Percentiles rank a stretch among this genome's conserved stretches.
These are phyloP conservation scores for Chaetothyriales sp. DNA, from an alignment of 2,329 filamentous ascomycete genomes.

Conservation along the genomic window DNA sequence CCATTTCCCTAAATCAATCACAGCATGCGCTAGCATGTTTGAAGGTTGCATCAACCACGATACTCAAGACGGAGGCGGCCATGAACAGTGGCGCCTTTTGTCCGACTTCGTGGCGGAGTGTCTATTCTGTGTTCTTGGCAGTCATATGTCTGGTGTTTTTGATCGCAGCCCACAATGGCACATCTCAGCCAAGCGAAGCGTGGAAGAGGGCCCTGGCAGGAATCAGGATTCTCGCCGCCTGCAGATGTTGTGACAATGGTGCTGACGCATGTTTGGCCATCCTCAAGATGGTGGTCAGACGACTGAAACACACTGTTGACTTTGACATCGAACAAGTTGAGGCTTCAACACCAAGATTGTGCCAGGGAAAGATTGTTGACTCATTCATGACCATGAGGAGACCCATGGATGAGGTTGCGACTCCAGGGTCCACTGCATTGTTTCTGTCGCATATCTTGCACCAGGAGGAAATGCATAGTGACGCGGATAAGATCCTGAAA, in stretches of 20 bases:
- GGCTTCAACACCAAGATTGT: constrained; percentile 5
- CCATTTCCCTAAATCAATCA: constrained; percentile 46
- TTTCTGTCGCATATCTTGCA: not conserved
- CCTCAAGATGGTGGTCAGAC: constrained; percentile 12
- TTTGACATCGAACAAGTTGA: constrained; percentile 14
- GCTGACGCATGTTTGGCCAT: constrained; percentile 8
- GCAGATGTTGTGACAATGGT: constrained; percentile 9
- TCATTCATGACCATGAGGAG: not conserved
- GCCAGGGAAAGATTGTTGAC: constrained; percentile 1
- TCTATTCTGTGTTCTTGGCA: constrained; percentile 14
- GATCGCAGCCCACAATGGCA: constrained; percentile 13
- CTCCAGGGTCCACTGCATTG: not conserved
- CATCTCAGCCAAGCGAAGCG: constrained; percentile 13
- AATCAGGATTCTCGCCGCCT: constrained; percentile 9
- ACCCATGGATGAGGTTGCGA: not conserved
- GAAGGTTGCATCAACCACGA: constrained; percentile 12
- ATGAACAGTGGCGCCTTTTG: constrained; percentile 7
- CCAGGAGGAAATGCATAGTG: not conserved
- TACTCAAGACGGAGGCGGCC: constrained; percentile 8
- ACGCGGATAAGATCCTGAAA: not conserved
- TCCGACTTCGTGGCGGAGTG: constrained; percentile 8
- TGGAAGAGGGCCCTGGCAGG: constrained; percentile 12
- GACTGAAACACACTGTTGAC: constrained; percentile 13
- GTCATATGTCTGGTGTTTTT: constrained; percentile 13
- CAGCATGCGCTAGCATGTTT: constrained; percentile 13